Percentiles rank a stretch among this genome's conserved stretches.
Conservation (phyloP, 164 flowering plant species). For the Malania oleifera region DNA sequence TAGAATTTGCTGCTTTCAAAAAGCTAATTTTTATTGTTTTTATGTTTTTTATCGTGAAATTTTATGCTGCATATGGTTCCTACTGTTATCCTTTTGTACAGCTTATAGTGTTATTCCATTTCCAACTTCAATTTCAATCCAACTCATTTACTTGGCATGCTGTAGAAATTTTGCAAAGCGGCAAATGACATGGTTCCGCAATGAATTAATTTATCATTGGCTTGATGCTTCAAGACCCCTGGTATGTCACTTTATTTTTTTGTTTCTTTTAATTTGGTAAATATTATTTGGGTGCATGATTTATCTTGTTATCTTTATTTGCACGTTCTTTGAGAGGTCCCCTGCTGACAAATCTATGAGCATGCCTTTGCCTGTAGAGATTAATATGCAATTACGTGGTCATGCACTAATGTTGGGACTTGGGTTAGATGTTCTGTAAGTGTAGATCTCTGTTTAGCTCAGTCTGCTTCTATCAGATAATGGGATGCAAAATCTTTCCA, state of each 20-base stretch:
- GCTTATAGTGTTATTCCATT: too few relatives aligned
- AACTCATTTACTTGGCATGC: neutral
- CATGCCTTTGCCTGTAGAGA: slow-evolving; percentile 3
- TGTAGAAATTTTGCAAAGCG: slow-evolving; percentile 95
- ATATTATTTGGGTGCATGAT: neutral
- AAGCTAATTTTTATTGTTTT: too few relatives aligned
- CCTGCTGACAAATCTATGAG: neutral
- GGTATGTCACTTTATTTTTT: slow-evolving; percentile 35
- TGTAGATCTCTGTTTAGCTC: too few relatives aligned
- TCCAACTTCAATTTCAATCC: neutral
- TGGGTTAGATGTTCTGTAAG: neutral
- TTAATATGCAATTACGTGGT: neutral
- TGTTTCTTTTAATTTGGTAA: neutral
- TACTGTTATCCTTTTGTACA: too few relatives aligned
- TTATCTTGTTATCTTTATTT: neutral
- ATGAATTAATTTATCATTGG: slow-evolving; percentile 90
- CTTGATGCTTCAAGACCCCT: slow-evolving; percentile 85
- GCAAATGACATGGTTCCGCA: slow-evolving; percentile 95
- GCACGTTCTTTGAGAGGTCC: neutral
- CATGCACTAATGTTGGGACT: slow-evolving; percentile 1
- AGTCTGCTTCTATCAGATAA: too few relatives aligned
- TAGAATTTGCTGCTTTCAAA: too few relatives aligned
- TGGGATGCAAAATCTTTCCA: too few relatives aligned
- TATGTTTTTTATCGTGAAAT: too few relatives aligned
- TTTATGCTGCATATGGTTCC: too few relatives aligned